Evolutionary conservation across 2,329 filamentous ascomycete genomes (phyloP).

Genomic region (Coniochaeta ligniaria): DNA sequence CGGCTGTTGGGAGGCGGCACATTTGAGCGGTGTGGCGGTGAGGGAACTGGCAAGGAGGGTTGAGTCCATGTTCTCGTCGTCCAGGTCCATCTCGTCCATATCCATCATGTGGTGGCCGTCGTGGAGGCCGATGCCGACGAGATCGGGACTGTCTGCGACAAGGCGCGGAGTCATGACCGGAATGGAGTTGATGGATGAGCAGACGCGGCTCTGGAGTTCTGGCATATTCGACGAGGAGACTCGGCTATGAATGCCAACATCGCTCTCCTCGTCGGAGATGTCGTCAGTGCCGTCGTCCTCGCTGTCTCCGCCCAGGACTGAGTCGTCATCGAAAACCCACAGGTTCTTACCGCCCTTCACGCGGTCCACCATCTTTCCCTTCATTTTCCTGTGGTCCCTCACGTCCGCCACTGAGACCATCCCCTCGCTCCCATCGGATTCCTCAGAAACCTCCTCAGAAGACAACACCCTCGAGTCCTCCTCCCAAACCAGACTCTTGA

Average conservation of each 20-base stretch:
- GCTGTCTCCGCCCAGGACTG: not conserved
- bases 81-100: constrained; percentile 7
- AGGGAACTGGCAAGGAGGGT: not conserved
- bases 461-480: constrained; percentile 2
- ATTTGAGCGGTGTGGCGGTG: not conserved
- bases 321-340: not conserved
- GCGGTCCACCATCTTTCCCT: not conserved
- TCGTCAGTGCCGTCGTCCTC: not conserved
- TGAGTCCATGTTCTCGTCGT: constrained; percentile 8
- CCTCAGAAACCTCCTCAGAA: not conserved
- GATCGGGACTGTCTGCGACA: not conserved
- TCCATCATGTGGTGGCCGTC: constrained; percentile 1
- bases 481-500: constrained; percentile 11
- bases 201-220: not conserved
- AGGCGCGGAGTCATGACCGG: not conserved
- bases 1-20: not conserved
- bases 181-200: not conserved
- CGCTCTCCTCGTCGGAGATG: not conserved
- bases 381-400: not conserved
- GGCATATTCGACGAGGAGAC: not conserved
- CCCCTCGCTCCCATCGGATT: not conserved
- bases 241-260: not conserved
- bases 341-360: no score
- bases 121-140: not conserved
- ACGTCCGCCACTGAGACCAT: not conserved